Evolutionary conservation across 139 green algal genomes (phyloP).

Genomic region (Limnomonas spitsbergensis): DNA sequence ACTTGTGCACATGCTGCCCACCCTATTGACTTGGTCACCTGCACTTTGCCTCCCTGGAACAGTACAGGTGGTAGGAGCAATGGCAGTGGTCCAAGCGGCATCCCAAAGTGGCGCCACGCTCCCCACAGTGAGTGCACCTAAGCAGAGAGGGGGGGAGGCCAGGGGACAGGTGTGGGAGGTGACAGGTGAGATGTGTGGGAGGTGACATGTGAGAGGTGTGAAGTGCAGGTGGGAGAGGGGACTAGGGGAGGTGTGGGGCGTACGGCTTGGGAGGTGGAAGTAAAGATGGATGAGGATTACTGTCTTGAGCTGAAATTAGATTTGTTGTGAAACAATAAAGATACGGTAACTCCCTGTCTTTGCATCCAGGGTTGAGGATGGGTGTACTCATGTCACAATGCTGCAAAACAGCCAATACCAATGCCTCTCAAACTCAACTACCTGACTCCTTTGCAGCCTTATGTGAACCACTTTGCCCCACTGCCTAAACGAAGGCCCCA

Average conservation of each 20-base stretch:
- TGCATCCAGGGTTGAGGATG: too few species aligned
- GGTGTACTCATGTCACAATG: too few species aligned
- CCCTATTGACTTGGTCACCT: conserved; percentile 29
- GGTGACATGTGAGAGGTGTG: neutral
- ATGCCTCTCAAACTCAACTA: too few species aligned
- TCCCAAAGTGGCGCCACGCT: conserved; percentile 71
- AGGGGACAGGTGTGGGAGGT: neutral
- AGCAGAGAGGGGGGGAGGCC: neutral
- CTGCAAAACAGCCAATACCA: too few species aligned
- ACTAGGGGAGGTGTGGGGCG: neutral
- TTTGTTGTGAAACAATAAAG: too few species aligned
- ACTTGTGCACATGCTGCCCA: neutral
- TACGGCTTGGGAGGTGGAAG: neutral
- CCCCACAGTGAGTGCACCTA: conserved; percentile 38
- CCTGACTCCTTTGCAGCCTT: too few species aligned
- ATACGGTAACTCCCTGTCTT: too few species aligned
- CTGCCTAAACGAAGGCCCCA: too few species aligned
- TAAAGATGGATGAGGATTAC: too few species aligned
- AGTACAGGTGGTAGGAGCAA: conserved; percentile 70
- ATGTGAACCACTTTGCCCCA: too few species aligned
- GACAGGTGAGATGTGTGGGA: too few species aligned
- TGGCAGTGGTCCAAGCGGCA: conserved; percentile 66
- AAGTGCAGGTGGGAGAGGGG: neutral
- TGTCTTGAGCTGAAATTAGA: too few species aligned
- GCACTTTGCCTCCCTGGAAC: conserved; percentile 52